phyloP scores from a whole-genome alignment of 352 stramenopile species.

The Globisporangium paroecandrum region DNA sequence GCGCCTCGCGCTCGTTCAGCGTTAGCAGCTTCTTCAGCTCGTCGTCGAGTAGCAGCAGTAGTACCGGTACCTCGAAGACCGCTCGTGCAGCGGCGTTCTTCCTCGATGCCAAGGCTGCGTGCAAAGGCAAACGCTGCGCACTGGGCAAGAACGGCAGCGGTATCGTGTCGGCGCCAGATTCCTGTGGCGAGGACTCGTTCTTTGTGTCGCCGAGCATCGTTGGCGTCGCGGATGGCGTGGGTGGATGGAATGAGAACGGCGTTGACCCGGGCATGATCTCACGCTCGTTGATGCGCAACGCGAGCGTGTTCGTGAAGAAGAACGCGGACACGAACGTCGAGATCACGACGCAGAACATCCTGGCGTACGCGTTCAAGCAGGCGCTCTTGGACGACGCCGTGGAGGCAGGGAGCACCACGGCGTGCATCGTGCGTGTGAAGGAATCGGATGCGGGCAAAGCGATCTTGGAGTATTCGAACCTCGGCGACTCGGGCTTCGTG shows the following conservation, averaged over 20 bases:
- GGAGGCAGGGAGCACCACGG: constrained; percentile 75
- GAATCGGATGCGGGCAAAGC: constrained; percentile 36
- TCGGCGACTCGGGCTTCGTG: constrained; percentile 74
- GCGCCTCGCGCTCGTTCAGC: constrained; percentile 17
- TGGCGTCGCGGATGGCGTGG: constrained; percentile 70
- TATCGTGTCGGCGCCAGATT: constrained; percentile 42
- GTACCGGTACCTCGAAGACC: constrained; percentile 13
- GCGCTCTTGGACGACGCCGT: constrained; percentile 59
- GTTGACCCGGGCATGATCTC: constrained; percentile 77
- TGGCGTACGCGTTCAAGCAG: constrained; percentile 57
- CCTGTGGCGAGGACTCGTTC: constrained; percentile 74
- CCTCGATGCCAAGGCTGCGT: constrained; percentile 66
- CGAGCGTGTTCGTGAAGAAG: constrained; percentile 40
- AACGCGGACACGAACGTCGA: constrained; percentile 26
- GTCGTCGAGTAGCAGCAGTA: constrained; percentile 12
- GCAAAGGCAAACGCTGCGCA: constrained; percentile 65
- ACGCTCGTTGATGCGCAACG: constrained; percentile 71
- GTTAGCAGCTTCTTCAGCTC: constrained; percentile 18
- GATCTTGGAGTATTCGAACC: constrained; percentile 76
- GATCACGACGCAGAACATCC: constrained; percentile 49
- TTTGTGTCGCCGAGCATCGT: constrained; percentile 63
- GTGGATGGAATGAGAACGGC: constrained; percentile 80
- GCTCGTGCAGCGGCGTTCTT: constrained; percentile 49
- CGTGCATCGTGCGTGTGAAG: constrained; percentile 69
- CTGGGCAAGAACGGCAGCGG: constrained; percentile 44